Evolutionary conservation across 352 stramenopile species (phyloP).

Genomic region (Globisporangium heterothallicum): DNA sequence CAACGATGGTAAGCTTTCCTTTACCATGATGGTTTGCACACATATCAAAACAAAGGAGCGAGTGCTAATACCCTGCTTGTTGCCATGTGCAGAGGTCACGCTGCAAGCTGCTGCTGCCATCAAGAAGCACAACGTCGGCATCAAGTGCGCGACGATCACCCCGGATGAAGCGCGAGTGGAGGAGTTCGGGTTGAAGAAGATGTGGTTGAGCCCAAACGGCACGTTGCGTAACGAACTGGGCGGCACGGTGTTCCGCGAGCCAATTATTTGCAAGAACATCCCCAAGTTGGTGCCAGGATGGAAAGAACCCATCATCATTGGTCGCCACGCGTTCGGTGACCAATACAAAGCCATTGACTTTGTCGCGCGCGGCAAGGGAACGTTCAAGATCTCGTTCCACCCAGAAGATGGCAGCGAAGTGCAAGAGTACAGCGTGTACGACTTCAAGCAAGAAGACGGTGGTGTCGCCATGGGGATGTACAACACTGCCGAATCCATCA

Average conservation of each 20-base stretch:
- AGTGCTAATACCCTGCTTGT: background rate
- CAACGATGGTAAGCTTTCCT: slow-evolving; percentile 41
- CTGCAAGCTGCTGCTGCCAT: slow-evolving; percentile 75
- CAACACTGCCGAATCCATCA: slow-evolving; percentile 84
- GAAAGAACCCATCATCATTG: slow-evolving; percentile 85
- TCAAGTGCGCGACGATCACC: slow-evolving; percentile 89
- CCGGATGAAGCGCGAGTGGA: slow-evolving; percentile 78
- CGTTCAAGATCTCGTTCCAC: slow-evolving; percentile 79
- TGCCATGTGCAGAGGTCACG: slow-evolving; percentile 45
- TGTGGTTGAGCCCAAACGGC: slow-evolving; percentile 81
- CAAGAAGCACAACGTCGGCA: slow-evolving; percentile 72
- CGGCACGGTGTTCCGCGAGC: slow-evolving; percentile 87
- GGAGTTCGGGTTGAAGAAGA: slow-evolving; percentile 84
- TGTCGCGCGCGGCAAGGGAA: slow-evolving; percentile 55
- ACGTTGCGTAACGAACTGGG: slow-evolving; percentile 83
- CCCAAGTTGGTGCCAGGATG: slow-evolving; percentile 81
- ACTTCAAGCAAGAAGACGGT: slow-evolving; percentile 62
- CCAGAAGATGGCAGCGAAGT: slow-evolving; percentile 41
- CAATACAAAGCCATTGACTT: slow-evolving; percentile 88
- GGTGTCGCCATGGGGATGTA: slow-evolving; percentile 87
- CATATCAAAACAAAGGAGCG: background rate
- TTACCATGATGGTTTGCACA: background rate
- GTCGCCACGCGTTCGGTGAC: slow-evolving; percentile 84
- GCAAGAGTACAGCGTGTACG: slow-evolving; percentile 75
- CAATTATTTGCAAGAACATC: slow-evolving; percentile 85